phyloP scores from a whole-genome alignment of 176 grass and related monocot species.

The Paspalum notatum region DNA sequence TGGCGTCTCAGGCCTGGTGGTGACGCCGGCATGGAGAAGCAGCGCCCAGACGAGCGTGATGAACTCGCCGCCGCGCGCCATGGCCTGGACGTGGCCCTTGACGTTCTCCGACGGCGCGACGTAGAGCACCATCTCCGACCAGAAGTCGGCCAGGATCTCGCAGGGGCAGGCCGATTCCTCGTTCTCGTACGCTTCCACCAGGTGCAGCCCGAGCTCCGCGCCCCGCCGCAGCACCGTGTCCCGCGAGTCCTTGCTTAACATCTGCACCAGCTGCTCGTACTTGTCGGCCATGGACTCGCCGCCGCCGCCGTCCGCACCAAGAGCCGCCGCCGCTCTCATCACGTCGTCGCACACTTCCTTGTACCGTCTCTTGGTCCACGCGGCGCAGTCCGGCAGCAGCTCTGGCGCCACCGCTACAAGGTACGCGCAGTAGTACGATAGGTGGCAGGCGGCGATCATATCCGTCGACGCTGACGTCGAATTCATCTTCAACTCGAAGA shows the following conservation, averaged over 20 bases:
- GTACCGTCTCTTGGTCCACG: slow-evolving; percentile 18
- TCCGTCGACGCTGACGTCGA: not conserved
- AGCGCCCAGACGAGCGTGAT: slow-evolving; percentile 47
- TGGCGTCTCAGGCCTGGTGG: not conserved
- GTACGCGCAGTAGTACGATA: slow-evolving; percentile 45
- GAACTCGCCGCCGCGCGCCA: slow-evolving; percentile 50
- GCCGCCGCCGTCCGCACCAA: not conserved
- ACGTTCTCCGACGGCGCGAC: slow-evolving; percentile 42
- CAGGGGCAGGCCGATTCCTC: slow-evolving; percentile 29
- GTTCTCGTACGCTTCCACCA: slow-evolving; percentile 17
- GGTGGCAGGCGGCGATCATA: slow-evolving; percentile 22
- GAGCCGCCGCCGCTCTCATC: not conserved
- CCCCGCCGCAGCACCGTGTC: slow-evolving; percentile 29
- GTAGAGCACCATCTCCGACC: slow-evolving; percentile 45
- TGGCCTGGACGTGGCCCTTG: slow-evolving; percentile 38
- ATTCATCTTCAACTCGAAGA: slow-evolving; percentile 50
- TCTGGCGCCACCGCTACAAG: slow-evolving; percentile 35
- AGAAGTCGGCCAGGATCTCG: slow-evolving; percentile 34
- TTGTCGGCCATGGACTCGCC: not conserved
- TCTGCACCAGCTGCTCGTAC: not conserved
- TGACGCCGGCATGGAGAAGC: slow-evolving; percentile 48
- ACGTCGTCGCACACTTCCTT: slow-evolving; percentile 25
- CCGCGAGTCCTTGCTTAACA: not conserved
- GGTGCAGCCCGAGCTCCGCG: not conserved
- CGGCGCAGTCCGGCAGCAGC: slow-evolving; percentile 28